Conservation (phyloP, 1,284 basidiomycete species). For the Naganishia albida region DNA sequence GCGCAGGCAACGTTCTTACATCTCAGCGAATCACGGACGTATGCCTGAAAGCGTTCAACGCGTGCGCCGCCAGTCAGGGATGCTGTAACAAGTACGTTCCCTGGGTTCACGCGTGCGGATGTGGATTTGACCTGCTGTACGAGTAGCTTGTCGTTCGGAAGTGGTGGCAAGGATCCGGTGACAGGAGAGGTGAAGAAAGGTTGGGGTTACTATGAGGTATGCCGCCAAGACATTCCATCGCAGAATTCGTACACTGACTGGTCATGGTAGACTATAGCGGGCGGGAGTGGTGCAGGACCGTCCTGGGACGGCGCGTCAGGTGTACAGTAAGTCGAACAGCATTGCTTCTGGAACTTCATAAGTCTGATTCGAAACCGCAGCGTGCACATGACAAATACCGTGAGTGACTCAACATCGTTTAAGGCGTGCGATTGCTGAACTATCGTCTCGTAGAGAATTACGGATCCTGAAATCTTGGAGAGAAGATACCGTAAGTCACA, state of each 20-base stretch:
- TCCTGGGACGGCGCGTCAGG: conserved; percentile 71
- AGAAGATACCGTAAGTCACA: conserved; percentile 57
- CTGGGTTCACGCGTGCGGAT: not conserved
- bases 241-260: not conserved
- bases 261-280: conserved; percentile 65
- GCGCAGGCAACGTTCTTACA: conserved; percentile 89
- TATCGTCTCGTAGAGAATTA: conserved; percentile 61
- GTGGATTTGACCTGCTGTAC: conserved; percentile 32
- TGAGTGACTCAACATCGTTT: not conserved
- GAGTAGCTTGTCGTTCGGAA: conserved; percentile 83
- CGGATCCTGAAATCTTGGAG: conserved; percentile 90
- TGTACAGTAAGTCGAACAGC: not conserved
- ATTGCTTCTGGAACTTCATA: conserved; percentile 50
- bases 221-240: not conserved
- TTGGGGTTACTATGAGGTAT: conserved; percentile 90
- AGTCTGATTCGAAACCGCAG: not conserved
- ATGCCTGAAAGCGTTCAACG: conserved; percentile 88
- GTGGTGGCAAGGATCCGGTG: conserved; percentile 65
- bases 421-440: not conserved
- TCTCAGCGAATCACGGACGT: conserved; percentile 94
- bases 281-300: conserved; percentile 88
- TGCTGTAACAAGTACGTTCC: conserved; percentile 61
- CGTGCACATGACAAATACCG: conserved; percentile 83
- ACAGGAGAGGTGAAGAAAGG: conserved; percentile 55
- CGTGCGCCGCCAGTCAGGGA: conserved; percentile 90